phyloP scores from a whole-genome alignment of 176 grass and related monocot species.

The Tuctoria greenei region DNA sequence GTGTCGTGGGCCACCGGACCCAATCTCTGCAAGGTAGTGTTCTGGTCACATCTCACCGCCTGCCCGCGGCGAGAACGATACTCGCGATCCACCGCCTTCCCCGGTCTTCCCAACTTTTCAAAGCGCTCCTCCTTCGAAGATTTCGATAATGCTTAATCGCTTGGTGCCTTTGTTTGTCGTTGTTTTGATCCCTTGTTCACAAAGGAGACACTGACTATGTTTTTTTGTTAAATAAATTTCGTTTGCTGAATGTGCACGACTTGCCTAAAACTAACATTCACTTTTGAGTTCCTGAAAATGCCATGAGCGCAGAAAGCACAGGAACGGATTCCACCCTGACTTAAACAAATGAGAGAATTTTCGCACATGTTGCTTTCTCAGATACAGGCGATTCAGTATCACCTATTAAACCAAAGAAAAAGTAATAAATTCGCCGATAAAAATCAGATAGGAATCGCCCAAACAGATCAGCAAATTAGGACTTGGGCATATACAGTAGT shows the following conservation, averaged over 20 bases:
- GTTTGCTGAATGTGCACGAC: not conserved
- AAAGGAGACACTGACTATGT: not conserved
- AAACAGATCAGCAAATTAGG: not conserved
- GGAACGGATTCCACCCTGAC: not conserved
- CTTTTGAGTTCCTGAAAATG: not conserved
- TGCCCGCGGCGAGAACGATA: conserved; percentile 1
- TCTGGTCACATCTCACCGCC: conserved; percentile 27
- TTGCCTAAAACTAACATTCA: not conserved
- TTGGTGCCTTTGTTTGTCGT: not conserved
- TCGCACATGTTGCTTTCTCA: not conserved
- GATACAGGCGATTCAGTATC: not conserved
- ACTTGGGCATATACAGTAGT: no score
- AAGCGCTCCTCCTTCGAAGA: not conserved
- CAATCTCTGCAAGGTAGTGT: conserved; percentile 83
- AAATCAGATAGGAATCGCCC: not conserved
- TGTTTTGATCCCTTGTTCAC: not conserved
- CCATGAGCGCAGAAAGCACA: not conserved
- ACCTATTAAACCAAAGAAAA: not conserved
- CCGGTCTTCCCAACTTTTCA: not conserved
- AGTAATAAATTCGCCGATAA: not conserved
- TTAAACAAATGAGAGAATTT: not conserved
- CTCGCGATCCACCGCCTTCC: not conserved
- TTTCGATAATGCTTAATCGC: not conserved
- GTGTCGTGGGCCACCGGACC: conserved; percentile 76
- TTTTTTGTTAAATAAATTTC: not conserved